These are phyloP conservation scores for Arthroderma sp. DNA, from an alignment of 2,329 filamentous ascomycete species.

Conservation along the genomic window DNA sequence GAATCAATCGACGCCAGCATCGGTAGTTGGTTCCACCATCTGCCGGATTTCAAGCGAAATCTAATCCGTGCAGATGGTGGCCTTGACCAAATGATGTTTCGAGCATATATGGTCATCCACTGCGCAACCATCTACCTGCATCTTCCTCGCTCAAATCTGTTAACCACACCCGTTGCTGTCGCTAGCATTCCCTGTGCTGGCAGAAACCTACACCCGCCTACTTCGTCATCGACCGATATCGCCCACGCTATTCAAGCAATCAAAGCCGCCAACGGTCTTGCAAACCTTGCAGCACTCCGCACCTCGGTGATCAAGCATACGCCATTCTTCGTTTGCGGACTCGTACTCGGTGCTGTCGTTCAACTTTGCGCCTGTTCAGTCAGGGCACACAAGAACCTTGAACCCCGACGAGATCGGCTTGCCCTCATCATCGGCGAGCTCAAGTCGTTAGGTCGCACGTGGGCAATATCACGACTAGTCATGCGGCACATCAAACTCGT, in stretches of 20 bases:
- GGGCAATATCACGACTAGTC: slow-evolving; percentile 58
- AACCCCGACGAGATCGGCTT: slow-evolving; percentile 53
- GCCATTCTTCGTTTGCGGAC: slow-evolving; percentile 70
- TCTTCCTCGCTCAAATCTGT: slow-evolving; percentile 62
- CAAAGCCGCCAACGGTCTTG: slow-evolving; percentile 64
- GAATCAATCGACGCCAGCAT: slow-evolving; percentile 47
- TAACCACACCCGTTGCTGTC: slow-evolving; percentile 38
- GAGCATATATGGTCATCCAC: slow-evolving; percentile 67
- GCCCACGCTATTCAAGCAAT: slow-evolving; percentile 68
- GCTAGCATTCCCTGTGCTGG: slow-evolving; percentile 37
- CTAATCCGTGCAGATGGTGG: slow-evolving; percentile 56
- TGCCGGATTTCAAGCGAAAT: slow-evolving; percentile 59
- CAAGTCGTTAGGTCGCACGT: slow-evolving; percentile 54
- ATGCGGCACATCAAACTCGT: slow-evolving; percentile 63
- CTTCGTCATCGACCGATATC: slow-evolving; percentile 29
- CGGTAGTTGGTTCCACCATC: slow-evolving; percentile 65
- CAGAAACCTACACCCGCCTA: slow-evolving; percentile 24
- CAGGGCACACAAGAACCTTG: slow-evolving; percentile 43
- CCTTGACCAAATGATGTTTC: slow-evolving; percentile 83
- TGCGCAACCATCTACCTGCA: slow-evolving; percentile 58
- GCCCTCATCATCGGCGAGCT: slow-evolving; percentile 67
- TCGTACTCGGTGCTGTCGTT: slow-evolving; percentile 67
- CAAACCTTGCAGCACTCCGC: slow-evolving; percentile 52
- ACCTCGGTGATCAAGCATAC: slow-evolving; percentile 56
- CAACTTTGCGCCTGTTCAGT: slow-evolving; percentile 67